Percentiles rank a stretch among this genome's conserved stretches.
Conservation (phyloP, 2,329 filamentous ascomycete species). For the Grosmannia penicillata region DNA sequence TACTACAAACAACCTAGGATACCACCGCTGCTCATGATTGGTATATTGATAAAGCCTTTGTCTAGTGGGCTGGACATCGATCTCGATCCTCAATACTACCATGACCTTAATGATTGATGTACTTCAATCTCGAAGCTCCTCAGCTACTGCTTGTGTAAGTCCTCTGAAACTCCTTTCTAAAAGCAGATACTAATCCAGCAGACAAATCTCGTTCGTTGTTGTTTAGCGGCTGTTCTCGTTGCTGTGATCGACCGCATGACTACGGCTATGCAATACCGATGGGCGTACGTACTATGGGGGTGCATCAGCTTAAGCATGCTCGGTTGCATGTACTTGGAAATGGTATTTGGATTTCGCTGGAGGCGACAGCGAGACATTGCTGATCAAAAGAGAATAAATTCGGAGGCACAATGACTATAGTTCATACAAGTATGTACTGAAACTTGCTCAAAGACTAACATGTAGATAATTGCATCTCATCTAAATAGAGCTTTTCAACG, state of each 20-base stretch:
- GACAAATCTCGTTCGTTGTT: slow-evolving; percentile 18
- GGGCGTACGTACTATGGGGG: slow-evolving; percentile 8
- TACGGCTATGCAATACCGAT: slow-evolving; percentile 1
- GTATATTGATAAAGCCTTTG: too few species aligned
- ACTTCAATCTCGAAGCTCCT: slow-evolving; percentile 15
- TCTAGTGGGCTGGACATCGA: slow-evolving; percentile 17
- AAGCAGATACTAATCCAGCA: neutral
- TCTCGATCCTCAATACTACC: slow-evolving; percentile 17
- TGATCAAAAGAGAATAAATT: neutral
- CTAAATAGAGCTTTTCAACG: too few species aligned
- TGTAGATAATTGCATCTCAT: slow-evolving; percentile 1
- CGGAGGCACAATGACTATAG: neutral
- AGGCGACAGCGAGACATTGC: slow-evolving; percentile 1
- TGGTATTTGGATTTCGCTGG: slow-evolving; percentile 4
- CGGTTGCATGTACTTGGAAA: slow-evolving; percentile 4
- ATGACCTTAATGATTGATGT: slow-evolving; percentile 19
- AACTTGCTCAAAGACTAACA: too few species aligned
- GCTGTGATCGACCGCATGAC: slow-evolving; percentile 15
- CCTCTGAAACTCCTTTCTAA: neutral
- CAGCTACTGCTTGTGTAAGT: slow-evolving; percentile 14
- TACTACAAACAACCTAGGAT: neutral
- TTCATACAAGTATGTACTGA: too few species aligned
- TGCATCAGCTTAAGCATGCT: slow-evolving; percentile 6
- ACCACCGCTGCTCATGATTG: too few species aligned
- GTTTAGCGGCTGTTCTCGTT: slow-evolving; percentile 14